Evolutionary conservation across 306 rosid species (phyloP), one percentile per base, ranked within the genome.

Genomic region (Vigna nakashimae): DNA sequence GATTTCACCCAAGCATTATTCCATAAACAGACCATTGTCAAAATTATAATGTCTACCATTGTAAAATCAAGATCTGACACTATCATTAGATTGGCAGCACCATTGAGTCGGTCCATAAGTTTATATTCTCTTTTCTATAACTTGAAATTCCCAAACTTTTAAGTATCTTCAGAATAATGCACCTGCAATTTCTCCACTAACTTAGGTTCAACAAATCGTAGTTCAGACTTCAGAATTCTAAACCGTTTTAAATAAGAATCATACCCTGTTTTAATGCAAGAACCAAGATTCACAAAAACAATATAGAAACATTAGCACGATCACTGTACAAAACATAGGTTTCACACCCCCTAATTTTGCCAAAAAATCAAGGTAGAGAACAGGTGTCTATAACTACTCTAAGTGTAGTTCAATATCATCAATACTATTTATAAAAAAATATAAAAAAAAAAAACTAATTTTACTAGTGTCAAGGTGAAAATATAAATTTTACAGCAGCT

Each of bases 41-140:
- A 73, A 83, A 71, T n/a, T 79, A 20, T 26, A 71, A 81, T 24
- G 73, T 11, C 7, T 84, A 91, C 98, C 95, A 93, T 86, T 36
- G 98, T 93, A 79, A 66, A 80, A 87, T 93, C 98, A 69, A 91
- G 98, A 83, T 93, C 97, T 2, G 98, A 89, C 76, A 91, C 98
- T 42, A 91, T 83, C 97, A 91, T 87, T 69, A 91, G 92, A 74
- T 84, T 80, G 43, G 97, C 83, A 48, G 92, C 43, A 75, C 75
- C 87, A 82, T 60, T 74, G 63, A 91, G 83, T 15, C 89, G 81
- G 79, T 88, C 88, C 98, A 91, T 87, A 50, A 66, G 40, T 14
- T 69, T 43, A 7, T 71, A 34, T 60, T 43, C 20, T n/a, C 12
- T 16, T 80, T 26, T 57, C 28, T 30, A 65, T 32, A 14, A 30